Conservation (phyloP, 148 eudicot species). For the Fagopyrum esculentum region DNA sequence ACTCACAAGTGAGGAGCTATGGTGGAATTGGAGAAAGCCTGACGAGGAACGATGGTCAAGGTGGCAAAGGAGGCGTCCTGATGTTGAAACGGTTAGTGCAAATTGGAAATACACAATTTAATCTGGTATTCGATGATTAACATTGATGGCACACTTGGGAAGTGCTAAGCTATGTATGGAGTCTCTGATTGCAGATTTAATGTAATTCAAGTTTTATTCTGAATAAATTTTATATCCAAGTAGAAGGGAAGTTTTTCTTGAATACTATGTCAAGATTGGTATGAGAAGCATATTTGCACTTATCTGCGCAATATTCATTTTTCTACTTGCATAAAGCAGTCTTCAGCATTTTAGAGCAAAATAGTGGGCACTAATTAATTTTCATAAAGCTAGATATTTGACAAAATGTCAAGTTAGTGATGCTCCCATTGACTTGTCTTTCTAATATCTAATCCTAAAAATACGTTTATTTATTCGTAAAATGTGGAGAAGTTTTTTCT, state of each 20-base stretch:
- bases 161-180: not conserved
- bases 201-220: not conserved
- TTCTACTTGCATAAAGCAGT: not conserved
- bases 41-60: conserved; percentile 89
- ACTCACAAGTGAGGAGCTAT: conserved; percentile 83
- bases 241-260: not conserved
- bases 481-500: not conserved
- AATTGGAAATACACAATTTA: conserved; percentile 9
- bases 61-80: conserved; percentile 94
- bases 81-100: conserved; percentile 90
- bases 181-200: not conserved
- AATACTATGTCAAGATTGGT: not conserved
- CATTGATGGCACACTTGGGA: not conserved
- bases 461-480: not conserved
- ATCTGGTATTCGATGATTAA: not conserved
- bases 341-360: not conserved
- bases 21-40: conserved; percentile 99
- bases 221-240: not conserved
- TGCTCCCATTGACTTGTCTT: not conserved
- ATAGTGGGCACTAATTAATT: not conserved
- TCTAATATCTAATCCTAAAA: not conserved
- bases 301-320: not conserved
- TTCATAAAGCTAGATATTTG: not conserved
- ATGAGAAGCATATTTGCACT: not conserved
- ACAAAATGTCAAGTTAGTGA: not conserved